Base-by-base conservation (phyloP, 768 basidiomycete species). In the Leccinellum rugosiceps region DNA sequence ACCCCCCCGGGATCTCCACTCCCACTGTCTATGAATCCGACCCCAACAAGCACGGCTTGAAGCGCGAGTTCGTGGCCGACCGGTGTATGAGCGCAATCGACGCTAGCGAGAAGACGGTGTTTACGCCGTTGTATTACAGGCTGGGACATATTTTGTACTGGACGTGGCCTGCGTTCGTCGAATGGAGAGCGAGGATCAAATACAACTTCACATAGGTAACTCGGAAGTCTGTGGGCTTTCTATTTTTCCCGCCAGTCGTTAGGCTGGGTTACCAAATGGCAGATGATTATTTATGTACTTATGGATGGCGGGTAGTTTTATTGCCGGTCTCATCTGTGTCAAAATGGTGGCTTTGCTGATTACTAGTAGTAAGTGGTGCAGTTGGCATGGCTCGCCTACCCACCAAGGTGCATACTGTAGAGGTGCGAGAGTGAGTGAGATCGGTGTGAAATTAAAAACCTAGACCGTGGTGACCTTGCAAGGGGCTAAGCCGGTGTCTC, bases 71-170 rank as follows among this genome's bases (percentile, higher is more conserved):
- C 3, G 88, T 92, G 1, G 90, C 88, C 4, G 67, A 71, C 54
- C 68, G 82, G 49, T 86, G 84, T 62, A 76, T 92, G 0, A 63
- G 68, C 10, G 87, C 86, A 1, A 76, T 88, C 4, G 90, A 92
- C 67, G 52, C 60, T 2, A 66, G 77, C 2, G 83, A 85, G 65
- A 84, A 77, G 65, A 72, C 73, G 0, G 82, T 91, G 2, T 84
- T 86, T 58, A 78, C 85, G 65, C 89, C 88, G 0, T 52, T 58
- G 44, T 53, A 61, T 65, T 81, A 76, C 77, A 75, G 72, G 32
- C 50, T 73, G 6, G 86, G 66, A 0, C 84, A 85, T 63, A 47
- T 85, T 31, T 47, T 86, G 32, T 90, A 87, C 66, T 90, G 87
- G 88, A 52, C 85, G 3, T 78, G 77, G 73, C 90, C 86, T 4